Evolutionary conservation across 257 asterid species (phyloP).

Genomic region (Jaltomata sinuosa): DNA sequence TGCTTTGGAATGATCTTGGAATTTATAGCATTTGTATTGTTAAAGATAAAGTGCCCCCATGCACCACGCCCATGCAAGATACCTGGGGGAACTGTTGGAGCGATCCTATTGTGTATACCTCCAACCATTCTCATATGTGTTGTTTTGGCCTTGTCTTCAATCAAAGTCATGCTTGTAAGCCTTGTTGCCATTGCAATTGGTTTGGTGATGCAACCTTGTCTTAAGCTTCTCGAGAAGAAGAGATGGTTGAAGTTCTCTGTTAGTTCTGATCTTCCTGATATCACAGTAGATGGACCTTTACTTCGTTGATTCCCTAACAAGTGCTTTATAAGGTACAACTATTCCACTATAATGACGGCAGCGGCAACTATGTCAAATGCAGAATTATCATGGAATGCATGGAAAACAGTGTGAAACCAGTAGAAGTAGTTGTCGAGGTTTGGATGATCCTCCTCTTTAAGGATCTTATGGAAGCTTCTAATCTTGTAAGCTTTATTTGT

Average conservation of each 20-base stretch:
- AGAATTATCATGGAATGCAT: not conserved
- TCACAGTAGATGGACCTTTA: not conserved
- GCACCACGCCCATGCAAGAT: not conserved
- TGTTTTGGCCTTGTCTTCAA: not conserved
- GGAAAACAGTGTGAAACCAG: not conserved
- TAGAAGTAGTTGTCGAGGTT: not conserved
- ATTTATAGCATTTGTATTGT: constrained; percentile 1
- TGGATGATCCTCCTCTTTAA: not conserved
- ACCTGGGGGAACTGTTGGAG: constrained; percentile 1
- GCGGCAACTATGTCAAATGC: not conserved
- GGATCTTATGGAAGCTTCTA: not conserved
- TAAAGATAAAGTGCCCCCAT: not conserved
- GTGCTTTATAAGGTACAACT: not conserved
- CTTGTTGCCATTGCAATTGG: not conserved
- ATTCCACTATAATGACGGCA: not conserved
- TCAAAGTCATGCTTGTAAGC: not conserved
- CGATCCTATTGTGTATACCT: constrained; percentile 1
- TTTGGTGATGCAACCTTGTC: constrained; percentile 4
- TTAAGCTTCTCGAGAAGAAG: not conserved
- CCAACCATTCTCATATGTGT: constrained; percentile 1
- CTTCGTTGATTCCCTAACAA: not conserved
- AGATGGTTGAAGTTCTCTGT: not conserved
- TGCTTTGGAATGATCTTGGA: constrained; percentile 4
- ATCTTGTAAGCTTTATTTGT: not conserved
- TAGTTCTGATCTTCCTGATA: constrained; percentile 3